phyloP scores from a whole-genome alignment of 2,329 filamentous ascomycete genomes.

The Paecilomyces dactylethromorphus region DNA sequence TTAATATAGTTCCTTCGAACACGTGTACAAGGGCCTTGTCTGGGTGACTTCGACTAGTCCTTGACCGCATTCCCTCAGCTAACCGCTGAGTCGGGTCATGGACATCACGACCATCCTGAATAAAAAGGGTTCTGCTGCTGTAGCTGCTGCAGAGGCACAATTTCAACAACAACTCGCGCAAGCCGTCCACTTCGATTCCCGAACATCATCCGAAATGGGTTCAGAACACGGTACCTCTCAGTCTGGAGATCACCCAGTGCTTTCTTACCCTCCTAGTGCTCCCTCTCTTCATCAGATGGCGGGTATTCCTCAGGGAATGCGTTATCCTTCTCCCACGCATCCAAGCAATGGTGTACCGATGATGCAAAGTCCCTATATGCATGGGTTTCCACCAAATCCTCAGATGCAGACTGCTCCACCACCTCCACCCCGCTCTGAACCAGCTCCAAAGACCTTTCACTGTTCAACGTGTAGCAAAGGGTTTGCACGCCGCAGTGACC shows the following conservation, averaged over 20 bases:
- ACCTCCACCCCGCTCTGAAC: slow-evolving; percentile 37
- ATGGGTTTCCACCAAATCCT: slow-evolving; percentile 36
- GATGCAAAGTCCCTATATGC: slow-evolving; percentile 51
- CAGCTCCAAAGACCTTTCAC: slow-evolving; percentile 68
- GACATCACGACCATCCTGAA: slow-evolving; percentile 49
- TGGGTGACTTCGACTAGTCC: slow-evolving; percentile 19
- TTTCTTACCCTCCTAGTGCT: slow-evolving; percentile 52
- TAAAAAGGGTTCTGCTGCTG: slow-evolving; percentile 40
- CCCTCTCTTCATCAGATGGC: slow-evolving; percentile 46
- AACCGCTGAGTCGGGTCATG: slow-evolving; percentile 37
- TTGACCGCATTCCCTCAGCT: slow-evolving; percentile 24
- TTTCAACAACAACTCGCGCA: slow-evolving; percentile 39
- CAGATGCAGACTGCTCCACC: slow-evolving; percentile 40
- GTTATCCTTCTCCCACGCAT: slow-evolving; percentile 48
- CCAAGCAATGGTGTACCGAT: slow-evolving; percentile 48
- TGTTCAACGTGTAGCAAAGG: slow-evolving; percentile 87
- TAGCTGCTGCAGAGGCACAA: slow-evolving; percentile 36
- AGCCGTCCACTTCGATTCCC: slow-evolving; percentile 29
- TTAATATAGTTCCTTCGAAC: not conserved
- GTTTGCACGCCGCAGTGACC: slow-evolving; percentile 88
- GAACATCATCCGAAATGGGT: slow-evolving; percentile 48
- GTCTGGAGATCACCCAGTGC: slow-evolving; percentile 49
- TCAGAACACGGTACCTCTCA: slow-evolving; percentile 54
- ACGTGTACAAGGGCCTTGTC: slow-evolving; percentile 8
- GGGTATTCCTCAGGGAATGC: slow-evolving; percentile 46